These are phyloP conservation scores for Rhododendron ferrugineum DNA, from an alignment of 148 eudicot genomes.

Conservation along the genomic window DNA sequence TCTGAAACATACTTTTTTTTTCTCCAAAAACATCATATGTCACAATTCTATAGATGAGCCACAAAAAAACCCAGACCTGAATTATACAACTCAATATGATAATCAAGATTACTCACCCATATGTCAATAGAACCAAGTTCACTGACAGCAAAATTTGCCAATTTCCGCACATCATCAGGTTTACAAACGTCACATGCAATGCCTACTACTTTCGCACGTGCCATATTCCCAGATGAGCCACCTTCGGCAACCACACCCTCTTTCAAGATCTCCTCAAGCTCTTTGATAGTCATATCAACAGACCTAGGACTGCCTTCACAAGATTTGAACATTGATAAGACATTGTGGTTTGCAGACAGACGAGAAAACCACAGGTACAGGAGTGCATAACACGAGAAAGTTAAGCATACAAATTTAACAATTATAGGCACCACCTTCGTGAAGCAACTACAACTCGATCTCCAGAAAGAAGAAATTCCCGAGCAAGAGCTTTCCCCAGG, in stretches of 20 bases:
- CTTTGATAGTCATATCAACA: slow-evolving; percentile 75
- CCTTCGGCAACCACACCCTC: slow-evolving; percentile 43
- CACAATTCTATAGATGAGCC: neutral
- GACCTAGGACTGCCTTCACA: slow-evolving; percentile 62
- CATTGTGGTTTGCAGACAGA: slow-evolving; percentile 12
- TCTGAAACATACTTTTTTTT: neutral
- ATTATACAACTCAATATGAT: neutral
- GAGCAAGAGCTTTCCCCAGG: slow-evolving; percentile 95
- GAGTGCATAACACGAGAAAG: neutral
- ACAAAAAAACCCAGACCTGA: neutral
- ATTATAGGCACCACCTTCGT: slow-evolving; percentile 58
- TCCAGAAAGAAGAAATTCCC: slow-evolving; percentile 96
- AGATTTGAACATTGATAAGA: slow-evolving; percentile 16
- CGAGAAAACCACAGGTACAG: neutral
- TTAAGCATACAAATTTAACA: neutral
- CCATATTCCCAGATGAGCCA: slow-evolving; percentile 36
- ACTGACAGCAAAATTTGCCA: slow-evolving; percentile 63
- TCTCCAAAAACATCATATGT: neutral
- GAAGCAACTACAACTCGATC: slow-evolving; percentile 91
- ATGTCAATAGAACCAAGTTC: slow-evolving; percentile 88
- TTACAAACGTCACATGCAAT: slow-evolving; percentile 85
- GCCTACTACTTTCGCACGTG: slow-evolving; percentile 81
- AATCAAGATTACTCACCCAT: slow-evolving; percentile 59
- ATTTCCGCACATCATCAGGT: slow-evolving; percentile 66
- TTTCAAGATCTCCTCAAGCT: slow-evolving; percentile 74